These are phyloP conservation scores for Venturia pyrina DNA, from an alignment of 2,329 filamentous ascomycete genomes.

Conservation along the genomic window DNA sequence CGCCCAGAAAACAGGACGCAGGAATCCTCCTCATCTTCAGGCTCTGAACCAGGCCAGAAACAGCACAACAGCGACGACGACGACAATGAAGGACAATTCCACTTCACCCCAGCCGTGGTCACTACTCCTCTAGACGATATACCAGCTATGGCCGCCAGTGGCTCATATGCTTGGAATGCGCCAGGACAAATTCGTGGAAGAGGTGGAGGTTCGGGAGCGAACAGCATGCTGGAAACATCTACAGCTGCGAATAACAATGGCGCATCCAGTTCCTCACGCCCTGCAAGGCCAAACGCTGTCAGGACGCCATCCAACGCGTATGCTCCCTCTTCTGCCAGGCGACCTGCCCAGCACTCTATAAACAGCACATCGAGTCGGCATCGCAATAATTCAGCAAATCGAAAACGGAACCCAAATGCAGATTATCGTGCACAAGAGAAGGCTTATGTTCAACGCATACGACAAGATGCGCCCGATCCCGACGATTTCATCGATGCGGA, in stretches of 20 bases:
- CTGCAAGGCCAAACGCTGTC: conserved; percentile 31
- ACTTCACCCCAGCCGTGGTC: conserved; percentile 29
- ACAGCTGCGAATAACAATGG: conserved; percentile 1
- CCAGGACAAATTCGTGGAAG: conserved; percentile 18
- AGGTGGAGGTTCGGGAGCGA: conserved; percentile 14
- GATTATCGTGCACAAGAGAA: conserved; percentile 80
- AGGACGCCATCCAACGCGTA: conserved; percentile 41
- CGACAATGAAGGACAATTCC: conserved; percentile 15
- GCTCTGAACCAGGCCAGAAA: neutral
- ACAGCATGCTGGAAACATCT: neutral
- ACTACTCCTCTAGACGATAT: conserved; percentile 25
- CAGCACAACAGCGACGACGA: conserved; percentile 5
- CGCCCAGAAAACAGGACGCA: neutral
- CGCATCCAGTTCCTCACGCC: conserved; percentile 4
- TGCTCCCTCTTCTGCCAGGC: conserved; percentile 33
- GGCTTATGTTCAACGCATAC: conserved; percentile 85
- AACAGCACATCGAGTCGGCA: conserved; percentile 37
- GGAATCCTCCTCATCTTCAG: conserved; percentile 5
- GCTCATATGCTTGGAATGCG: conserved; percentile 20
- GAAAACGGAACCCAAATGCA: conserved; percentile 56
- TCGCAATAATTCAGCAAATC: conserved; percentile 47
- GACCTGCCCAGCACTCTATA: conserved; percentile 38
- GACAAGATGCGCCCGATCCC: conserved; percentile 56
- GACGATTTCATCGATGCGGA: conserved; percentile 63
- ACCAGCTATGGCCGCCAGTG: conserved; percentile 21